Percentiles rank a stretch among this genome's conserved stretches.
phyloP scores from a whole-genome alignment of 1,284 basidiomycete genomes.

The Leccinum fuscescens region DNA sequence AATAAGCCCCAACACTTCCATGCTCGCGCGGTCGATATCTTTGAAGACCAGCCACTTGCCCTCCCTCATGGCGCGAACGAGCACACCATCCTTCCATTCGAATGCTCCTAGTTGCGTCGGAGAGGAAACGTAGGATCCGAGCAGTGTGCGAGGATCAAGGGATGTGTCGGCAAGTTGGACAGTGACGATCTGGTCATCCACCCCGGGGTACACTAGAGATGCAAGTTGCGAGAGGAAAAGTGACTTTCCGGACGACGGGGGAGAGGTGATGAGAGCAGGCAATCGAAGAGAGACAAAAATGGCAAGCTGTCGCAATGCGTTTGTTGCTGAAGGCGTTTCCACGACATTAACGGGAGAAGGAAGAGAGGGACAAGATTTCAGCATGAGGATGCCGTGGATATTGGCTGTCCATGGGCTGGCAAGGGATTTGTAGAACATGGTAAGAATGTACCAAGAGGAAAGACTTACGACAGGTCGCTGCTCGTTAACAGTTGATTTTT shows the following conservation, averaged over 20 bases:
- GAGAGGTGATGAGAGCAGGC: constrained; percentile 84
- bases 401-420: constrained; percentile 55
- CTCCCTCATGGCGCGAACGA: constrained; percentile 87
- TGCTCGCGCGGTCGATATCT: constrained; percentile 88
- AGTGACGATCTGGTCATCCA: constrained; percentile 65
- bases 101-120: constrained; percentile 85
- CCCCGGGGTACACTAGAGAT: constrained; percentile 54
- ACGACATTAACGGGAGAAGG: constrained; percentile 49
- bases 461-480: constrained; percentile 53
- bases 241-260: constrained; percentile 90
- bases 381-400: constrained; percentile 64
- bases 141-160: constrained; percentile 89
- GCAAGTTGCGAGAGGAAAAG: constrained; percentile 81
- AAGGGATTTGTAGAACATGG: constrained; percentile 7
- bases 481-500: constrained; percentile 37
- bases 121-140: constrained; percentile 94
- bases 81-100: constrained; percentile 94
- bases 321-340: constrained; percentile 60
- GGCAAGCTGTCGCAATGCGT: constrained; percentile 64
- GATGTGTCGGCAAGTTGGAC: constrained; percentile 94
- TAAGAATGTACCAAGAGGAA: not conserved
- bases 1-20: constrained; percentile 82
- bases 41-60: constrained; percentile 95
- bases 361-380: constrained; percentile 39
- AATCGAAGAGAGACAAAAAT: constrained; percentile 65